These are phyloP conservation scores for Ophiostoma pallidulum DNA, from an alignment of 2,329 filamentous ascomycete genomes.

Conservation along the genomic window DNA sequence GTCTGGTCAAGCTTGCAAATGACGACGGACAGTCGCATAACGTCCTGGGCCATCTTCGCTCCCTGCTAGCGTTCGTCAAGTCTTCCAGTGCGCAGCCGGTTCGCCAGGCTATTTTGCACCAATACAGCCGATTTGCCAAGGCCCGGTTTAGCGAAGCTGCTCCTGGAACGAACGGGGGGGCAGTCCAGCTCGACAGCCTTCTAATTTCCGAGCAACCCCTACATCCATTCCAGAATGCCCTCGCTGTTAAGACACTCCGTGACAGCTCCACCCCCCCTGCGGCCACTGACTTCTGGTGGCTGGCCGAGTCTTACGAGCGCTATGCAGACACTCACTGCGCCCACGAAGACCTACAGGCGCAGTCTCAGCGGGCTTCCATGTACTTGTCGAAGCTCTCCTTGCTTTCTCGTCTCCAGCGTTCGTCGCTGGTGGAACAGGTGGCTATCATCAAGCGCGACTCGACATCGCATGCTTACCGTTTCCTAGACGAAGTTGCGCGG, in stretches of 20 bases:
- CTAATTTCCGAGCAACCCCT: constrained; percentile 35
- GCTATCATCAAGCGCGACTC: constrained; percentile 51
- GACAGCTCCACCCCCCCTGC: not conserved
- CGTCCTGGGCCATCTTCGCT: constrained; percentile 11
- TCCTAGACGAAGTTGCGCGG: constrained; percentile 36
- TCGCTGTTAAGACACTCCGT: constrained; percentile 36
- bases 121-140: constrained; percentile 17
- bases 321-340: constrained; percentile 35
- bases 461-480: constrained; percentile 44
- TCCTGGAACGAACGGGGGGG: not conserved
- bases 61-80: constrained; percentile 19
- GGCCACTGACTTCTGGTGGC: constrained; percentile 31
- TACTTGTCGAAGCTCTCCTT: constrained; percentile 40
- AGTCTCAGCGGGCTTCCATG: constrained; percentile 29
- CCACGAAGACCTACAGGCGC: constrained; percentile 31
- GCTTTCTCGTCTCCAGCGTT: constrained; percentile 53
- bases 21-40: not conserved
- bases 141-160: not conserved
- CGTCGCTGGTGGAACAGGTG: constrained; percentile 43
- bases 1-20: not conserved
- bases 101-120: constrained; percentile 25
- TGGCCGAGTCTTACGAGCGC: constrained; percentile 43
- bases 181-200: not conserved
- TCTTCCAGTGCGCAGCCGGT: constrained; percentile 25
- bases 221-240: constrained; percentile 50